Conservation (phyloP, 1,284 basidiomycete species). For the Apiotrichum laibachii region DNA sequence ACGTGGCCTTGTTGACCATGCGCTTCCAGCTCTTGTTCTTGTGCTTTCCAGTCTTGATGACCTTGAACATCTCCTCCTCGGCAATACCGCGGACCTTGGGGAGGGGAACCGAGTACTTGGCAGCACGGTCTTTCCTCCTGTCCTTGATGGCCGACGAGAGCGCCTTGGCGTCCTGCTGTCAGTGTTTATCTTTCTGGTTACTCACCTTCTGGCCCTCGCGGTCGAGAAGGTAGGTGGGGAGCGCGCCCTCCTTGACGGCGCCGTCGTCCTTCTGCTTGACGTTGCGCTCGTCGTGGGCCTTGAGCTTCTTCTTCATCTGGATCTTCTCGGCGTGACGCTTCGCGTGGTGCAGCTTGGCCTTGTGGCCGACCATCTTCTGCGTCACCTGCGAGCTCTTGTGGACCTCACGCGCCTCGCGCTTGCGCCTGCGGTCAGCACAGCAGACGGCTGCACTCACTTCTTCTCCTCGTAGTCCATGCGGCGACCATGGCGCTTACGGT, state of each 20-base stretch:
- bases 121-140: constrained; percentile 98
- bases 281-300: constrained; percentile 97
- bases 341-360: constrained; percentile 95
- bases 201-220: constrained; percentile 81
- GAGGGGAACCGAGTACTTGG: constrained; percentile 93
- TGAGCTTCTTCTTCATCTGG: constrained; percentile 98
- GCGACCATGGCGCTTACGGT: constrained; percentile 51
- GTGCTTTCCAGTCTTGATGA: constrained; percentile 95
- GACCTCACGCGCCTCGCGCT: constrained; percentile 84
- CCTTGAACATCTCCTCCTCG: constrained; percentile 99
- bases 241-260: constrained; percentile 77
- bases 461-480: constrained; percentile 51
- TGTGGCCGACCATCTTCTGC: constrained; percentile 93
- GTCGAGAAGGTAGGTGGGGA: constrained; percentile 93
- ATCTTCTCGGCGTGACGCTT: constrained; percentile 97
- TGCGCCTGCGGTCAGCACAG: constrained; percentile 63
- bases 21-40: constrained; percentile 98
- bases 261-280: constrained; percentile 87
- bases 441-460: constrained; percentile 34
- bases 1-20: constrained; percentile 99
- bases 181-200: not conserved
- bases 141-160: constrained; percentile 98
- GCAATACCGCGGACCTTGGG: constrained; percentile 98
- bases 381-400: constrained; percentile 84
- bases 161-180: constrained; percentile 77